Conservation (phyloP, 768 basidiomycete genomes). For the Amanita exitialis region DNA sequence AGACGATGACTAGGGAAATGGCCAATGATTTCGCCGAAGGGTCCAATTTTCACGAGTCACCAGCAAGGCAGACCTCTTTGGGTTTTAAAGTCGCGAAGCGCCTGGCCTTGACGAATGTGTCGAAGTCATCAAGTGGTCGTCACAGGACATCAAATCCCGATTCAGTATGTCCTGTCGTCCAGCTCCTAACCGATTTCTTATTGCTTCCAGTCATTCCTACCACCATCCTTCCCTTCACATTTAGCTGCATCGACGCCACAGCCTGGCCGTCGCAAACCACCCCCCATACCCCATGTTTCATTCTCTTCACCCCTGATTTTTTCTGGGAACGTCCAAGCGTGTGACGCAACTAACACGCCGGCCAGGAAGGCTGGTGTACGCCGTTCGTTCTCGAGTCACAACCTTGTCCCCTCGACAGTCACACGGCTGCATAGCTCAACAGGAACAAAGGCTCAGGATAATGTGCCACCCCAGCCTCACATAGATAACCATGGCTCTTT, state of each 20-base stretch:
- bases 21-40: not conserved
- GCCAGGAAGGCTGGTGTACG: not conserved
- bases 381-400: not conserved
- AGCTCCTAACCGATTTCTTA: not conserved
- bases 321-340: constrained; percentile 6
- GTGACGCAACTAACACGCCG: not conserved
- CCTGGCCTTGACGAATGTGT: constrained; percentile 12
- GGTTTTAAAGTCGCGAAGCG: constrained; percentile 37
- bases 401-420: not conserved
- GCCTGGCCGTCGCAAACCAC: constrained; percentile 28
- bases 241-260: constrained; percentile 44
- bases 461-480: not conserved
- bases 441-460: not conserved
- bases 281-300: constrained; percentile 24
- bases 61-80: not conserved
- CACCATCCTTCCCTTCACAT: constrained; percentile 46
- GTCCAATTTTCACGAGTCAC: constrained; percentile 7
- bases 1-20: constrained; percentile 10
- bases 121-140: constrained; percentile 15
- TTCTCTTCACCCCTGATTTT: constrained; percentile 18
- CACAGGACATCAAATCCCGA: not conserved
- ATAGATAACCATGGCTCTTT: not conserved
- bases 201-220: constrained; percentile 29
- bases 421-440: not conserved
- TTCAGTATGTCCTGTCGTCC: not conserved